These are phyloP conservation scores for Plantago major DNA, from an alignment of 257 asterid genomes.

Conservation along the genomic window DNA sequence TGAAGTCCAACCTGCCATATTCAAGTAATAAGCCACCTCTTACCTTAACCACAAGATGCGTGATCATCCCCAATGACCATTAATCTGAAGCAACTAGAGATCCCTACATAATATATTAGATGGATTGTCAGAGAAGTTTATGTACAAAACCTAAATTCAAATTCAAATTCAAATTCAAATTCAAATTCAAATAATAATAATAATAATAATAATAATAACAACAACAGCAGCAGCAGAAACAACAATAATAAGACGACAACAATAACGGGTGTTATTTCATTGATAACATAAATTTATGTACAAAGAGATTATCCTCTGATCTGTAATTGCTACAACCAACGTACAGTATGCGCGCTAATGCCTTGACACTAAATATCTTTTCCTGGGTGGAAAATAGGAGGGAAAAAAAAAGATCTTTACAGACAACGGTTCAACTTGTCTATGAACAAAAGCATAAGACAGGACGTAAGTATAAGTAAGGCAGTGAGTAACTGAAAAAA, in stretches of 20 bases:
- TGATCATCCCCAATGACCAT: slow-evolving; percentile 20
- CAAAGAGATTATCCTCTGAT: slow-evolving; percentile 54
- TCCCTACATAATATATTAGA: slow-evolving; percentile 23
- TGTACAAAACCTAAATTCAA: slow-evolving; percentile 13
- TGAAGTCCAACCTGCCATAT: neutral
- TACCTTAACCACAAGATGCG: slow-evolving; percentile 19
- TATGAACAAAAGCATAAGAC: slow-evolving; percentile 35
- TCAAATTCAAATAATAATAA: too few species aligned
- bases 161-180: too few species aligned
- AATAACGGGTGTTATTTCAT: slow-evolving; percentile 45
- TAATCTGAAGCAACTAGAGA: slow-evolving; percentile 9
- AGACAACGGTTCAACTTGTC: slow-evolving; percentile 50
- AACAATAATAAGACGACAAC: neutral
- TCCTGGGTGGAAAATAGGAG: neutral
- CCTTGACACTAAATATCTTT: slow-evolving; percentile 36
- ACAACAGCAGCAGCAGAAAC: neutral
- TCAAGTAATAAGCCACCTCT: slow-evolving; percentile 16
- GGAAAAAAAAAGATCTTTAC: slow-evolving; percentile 65
- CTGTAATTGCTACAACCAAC: slow-evolving; percentile 64
- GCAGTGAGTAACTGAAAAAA: slow-evolving; percentile 53
- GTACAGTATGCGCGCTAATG: slow-evolving; percentile 44
- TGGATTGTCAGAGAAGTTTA: slow-evolving; percentile 7
- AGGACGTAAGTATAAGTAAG: slow-evolving; percentile 41
- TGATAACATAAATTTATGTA: slow-evolving; percentile 63
- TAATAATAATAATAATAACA: too few species aligned